Evolutionary conservation across 176 grass and related monocot species (phyloP), one percentile per base, ranked within the genome.

Genomic region (Olyra latifolia): DNA sequence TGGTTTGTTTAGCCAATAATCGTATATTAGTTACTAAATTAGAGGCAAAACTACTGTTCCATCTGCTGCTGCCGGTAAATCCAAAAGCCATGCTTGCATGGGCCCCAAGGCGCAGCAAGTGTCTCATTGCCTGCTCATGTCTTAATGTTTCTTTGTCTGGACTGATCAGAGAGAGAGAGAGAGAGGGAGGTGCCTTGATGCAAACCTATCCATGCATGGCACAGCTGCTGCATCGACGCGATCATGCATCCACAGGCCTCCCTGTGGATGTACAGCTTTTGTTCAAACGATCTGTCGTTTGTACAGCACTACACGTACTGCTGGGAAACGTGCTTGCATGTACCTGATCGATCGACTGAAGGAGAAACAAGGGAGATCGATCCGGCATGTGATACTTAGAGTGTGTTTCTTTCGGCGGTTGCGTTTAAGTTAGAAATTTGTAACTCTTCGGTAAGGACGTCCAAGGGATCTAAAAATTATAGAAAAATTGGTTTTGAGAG

Each of bases 71-170:
- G 19, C 22, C 30, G 11, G 20, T 69, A 84, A 55, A 76, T 76
- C 76, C 87, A 84, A 75, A 88, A 80, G 40, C 35, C 76, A 84
- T 84, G 76, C 82, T 84, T 84, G 70, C 44, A 44, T 70, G 70
- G 52, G 10, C 87, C 70, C 20, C 45, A 66, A 49, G 61, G 63
- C 3, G 50, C 80, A 78, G 69, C 53, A 84, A 45, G 60, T 76
- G 80, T 87, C 84, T 80, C 69, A 73, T 75, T 70, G 86, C 86
- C 73, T 87, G 75, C 52, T 57, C 52, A 78, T 83, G 57, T 82
- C 80, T 90, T 56, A 88, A 77, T 92, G 83, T 28, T 78, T 56
- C 7, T 71, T 84, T 93, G 80, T 86, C 84, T 71, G 23, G 24
- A 67, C 35, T 15, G 32, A 35, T 11, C 35, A 8, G 71, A 19